Evolutionary conservation across 1,139 yeast species (phyloP), one percentile per base, ranked within the genome.

Genomic region (Cylindricascospora bacillispora): DNA sequence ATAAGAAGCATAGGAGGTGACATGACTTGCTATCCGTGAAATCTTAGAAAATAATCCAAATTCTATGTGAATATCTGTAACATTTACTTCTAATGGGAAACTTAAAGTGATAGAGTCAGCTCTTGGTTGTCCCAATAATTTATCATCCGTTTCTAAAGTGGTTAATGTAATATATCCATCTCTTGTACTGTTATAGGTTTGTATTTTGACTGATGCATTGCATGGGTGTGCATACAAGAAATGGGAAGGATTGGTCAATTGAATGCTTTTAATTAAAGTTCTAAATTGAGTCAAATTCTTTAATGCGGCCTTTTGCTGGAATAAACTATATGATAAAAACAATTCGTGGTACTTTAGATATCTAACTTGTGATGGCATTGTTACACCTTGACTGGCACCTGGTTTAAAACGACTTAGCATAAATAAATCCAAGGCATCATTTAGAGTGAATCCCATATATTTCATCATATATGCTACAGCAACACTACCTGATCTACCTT

Each of bases 401-500:
- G 49, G 41, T 27, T 67, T 60, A 75, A 80, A 78, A 33, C 95
- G 59, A 32, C 62, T 60, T 3, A 45, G 37, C 3, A 81, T 71
- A 47, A 77, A 85, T 4, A 60, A 34, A 0, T 50, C 51, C 23
- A 70, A 60, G 1, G 83, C 80, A 12, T 59, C 62, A 1, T 58
- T 52, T 17, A 65, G 57, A 1, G 60, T 41, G 31, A 56, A 38
- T 3, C 47, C 56, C 24, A 51, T 41, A 29, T 54, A 53, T 28
- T 63, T 58, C 67, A 85, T 73, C 36, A 86, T 52, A 45, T 73
- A 79, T 0, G 86, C 82, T 42, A 85, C 72, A 3, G 70, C 67
- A 3, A 82, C 56, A 1, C 86, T 69, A 0, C 97, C 97, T 0
- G 93, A 75, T 20, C 97, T 59, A 0, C 97, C 97, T 50, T 83